Conservation (phyloP, 2,329 filamentous ascomycete genomes). For the Cylindrodendrum hubeiense region DNA sequence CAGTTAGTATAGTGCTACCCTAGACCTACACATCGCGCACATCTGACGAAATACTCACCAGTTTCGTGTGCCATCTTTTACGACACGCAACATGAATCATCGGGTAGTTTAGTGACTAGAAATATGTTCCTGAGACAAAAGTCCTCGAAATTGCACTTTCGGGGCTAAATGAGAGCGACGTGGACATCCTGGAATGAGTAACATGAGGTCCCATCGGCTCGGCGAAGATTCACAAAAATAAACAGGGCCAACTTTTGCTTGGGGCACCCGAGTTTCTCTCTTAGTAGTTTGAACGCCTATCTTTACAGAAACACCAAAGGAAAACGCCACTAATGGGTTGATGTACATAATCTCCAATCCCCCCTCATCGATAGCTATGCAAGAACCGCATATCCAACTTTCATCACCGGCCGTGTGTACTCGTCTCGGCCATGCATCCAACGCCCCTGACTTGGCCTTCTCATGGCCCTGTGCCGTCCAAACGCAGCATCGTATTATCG, state of each 20-base stretch:
- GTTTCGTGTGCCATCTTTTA: too few relatives aligned
- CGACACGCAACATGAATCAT: too few relatives aligned
- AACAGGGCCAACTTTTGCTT: not conserved
- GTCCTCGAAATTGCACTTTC: too few relatives aligned
- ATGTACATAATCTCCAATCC: constrained; percentile 1
- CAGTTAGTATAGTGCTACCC: too few relatives aligned
- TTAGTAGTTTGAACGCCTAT: not conserved
- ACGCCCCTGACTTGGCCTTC: not conserved
- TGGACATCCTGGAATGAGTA: too few relatives aligned
- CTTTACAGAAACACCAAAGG: not conserved
- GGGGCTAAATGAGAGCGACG: too few relatives aligned
- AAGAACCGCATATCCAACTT: constrained; percentile 13
- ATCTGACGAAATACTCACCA: too few relatives aligned
- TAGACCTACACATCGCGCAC: too few relatives aligned
- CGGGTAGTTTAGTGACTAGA: too few relatives aligned
- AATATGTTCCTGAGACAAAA: too few relatives aligned
- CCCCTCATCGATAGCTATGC: constrained; percentile 5
- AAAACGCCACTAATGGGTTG: constrained; percentile 16
- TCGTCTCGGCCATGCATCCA: constrained; percentile 6
- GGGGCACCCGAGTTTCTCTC: not conserved
- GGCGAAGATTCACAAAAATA: not conserved
- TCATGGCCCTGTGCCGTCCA: constrained; percentile 10
- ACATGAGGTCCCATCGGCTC: not conserved
- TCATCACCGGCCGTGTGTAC: constrained; percentile 16
- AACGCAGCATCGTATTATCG: constrained; percentile 43